A percentile compares a stretch with the other conserved stretches of the same genome.
Evolutionary conservation across 2,329 filamentous ascomycete genomes (phyloP).

Genomic region (Daldinia sp.): DNA sequence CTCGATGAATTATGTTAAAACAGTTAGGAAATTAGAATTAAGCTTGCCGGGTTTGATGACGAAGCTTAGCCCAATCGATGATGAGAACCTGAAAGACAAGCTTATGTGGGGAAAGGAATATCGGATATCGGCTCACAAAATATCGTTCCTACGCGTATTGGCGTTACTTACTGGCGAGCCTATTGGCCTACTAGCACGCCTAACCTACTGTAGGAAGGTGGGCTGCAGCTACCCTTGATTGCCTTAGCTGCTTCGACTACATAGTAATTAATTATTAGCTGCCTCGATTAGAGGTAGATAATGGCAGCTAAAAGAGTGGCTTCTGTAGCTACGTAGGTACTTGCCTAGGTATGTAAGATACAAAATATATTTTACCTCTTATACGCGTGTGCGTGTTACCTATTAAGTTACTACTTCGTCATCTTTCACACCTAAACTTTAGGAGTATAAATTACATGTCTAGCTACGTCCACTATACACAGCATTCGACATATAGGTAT

Average conservation of each 20-base stretch:
- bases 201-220: background rate
- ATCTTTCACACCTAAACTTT: background rate
- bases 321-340: background rate
- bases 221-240: conserved; percentile 27
- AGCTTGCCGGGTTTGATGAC: conserved; percentile 21
- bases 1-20: conserved; percentile 3
- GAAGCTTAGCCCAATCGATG: conserved; percentile 25
- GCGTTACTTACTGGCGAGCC: too few species aligned
- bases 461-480: background rate
- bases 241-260: too few species aligned
- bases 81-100: conserved; percentile 20
- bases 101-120: conserved; percentile 24
- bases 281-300: too few species aligned
- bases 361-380: too few species aligned
- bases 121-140: background rate
- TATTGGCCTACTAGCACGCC: too few species aligned
- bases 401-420: background rate
- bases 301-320: too few species aligned
- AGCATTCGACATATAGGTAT: background rate
- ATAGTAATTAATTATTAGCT: too few species aligned
- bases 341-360: background rate
- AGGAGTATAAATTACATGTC: background rate
- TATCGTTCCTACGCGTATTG: background rate
- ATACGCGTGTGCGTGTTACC: too few species aligned
- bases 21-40: background rate